Percentiles rank a stretch among this genome's conserved stretches.
These are phyloP conservation scores for Xylaria sp. DNA, from an alignment of 2,329 filamentous ascomycete species.

Conservation along the genomic window DNA sequence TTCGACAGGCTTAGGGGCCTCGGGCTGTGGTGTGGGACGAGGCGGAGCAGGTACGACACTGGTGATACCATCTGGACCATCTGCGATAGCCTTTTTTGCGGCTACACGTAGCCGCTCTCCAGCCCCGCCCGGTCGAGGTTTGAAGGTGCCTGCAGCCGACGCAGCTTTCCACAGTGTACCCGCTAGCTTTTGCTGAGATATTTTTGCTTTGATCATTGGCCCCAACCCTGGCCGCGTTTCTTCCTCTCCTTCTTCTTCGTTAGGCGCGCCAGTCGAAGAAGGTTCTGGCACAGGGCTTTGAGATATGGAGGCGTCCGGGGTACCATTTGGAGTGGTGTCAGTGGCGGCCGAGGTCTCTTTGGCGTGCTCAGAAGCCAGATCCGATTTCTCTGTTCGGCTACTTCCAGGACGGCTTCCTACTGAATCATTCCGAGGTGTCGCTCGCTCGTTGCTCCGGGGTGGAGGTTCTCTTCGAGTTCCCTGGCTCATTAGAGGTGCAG, in stretches of 20 bases:
- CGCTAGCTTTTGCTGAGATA: constrained; percentile 74
- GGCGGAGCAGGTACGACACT: constrained; percentile 83
- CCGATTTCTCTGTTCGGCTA: constrained; percentile 44
- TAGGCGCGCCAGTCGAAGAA: constrained; percentile 38
- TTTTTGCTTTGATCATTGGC: constrained; percentile 87
- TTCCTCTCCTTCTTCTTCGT: constrained; percentile 43
- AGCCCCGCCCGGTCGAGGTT: constrained; percentile 85
- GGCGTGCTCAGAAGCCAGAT: constrained; percentile 26
- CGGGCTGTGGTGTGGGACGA: constrained; percentile 49
- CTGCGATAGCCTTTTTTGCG: constrained; percentile 59
- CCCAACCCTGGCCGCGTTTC: constrained; percentile 75
- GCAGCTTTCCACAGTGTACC: constrained; percentile 82
- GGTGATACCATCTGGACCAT: constrained; percentile 87
- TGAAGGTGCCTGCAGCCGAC: constrained; percentile 74
- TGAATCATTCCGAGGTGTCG: constrained; percentile 53
- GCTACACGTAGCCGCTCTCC: constrained; percentile 76
- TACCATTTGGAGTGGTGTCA: constrained; percentile 26
- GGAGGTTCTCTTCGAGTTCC: constrained; percentile 55
- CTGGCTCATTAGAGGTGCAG: constrained; percentile 62
- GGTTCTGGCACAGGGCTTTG: constrained; percentile 39
- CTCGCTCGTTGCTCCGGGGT: constrained; percentile 58
- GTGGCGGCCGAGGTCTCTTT: constrained; percentile 22
- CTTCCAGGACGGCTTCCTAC: constrained; percentile 43
- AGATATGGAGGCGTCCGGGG: constrained; percentile 30
- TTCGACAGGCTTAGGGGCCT: constrained; percentile 42